These are phyloP conservation scores for Penicillium verhagenii DNA, from an alignment of 495 filamentous ascomycete genomes.

Conservation along the genomic window DNA sequence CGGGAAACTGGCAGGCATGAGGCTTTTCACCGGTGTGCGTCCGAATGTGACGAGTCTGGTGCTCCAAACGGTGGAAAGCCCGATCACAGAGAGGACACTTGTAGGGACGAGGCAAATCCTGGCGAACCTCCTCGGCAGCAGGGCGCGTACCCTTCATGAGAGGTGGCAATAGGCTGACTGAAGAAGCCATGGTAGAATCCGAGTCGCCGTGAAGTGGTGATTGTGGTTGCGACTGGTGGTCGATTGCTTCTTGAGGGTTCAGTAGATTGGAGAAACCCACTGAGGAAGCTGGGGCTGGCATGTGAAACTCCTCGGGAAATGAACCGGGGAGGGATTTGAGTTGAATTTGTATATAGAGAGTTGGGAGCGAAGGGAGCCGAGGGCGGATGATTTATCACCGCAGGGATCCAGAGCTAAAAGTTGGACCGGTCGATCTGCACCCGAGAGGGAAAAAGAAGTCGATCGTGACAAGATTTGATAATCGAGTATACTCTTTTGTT, in stretches of 20 bases:
- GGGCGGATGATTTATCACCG: slow-evolving; percentile 23
- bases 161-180: slow-evolving; percentile 64
- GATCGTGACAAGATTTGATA: slow-evolving; percentile 6
- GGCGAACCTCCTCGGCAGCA: slow-evolving; percentile 54
- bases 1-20: slow-evolving; percentile 89
- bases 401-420: slow-evolving; percentile 29
- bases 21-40: slow-evolving; percentile 99
- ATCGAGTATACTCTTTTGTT: slow-evolving; percentile 7
- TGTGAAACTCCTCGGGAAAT: slow-evolving; percentile 49
- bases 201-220: slow-evolving; percentile 26
- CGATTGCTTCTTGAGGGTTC: slow-evolving; percentile 53
- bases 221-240: slow-evolving; percentile 29
- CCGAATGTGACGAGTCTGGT: slow-evolving; percentile 95
- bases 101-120: slow-evolving; percentile 93
- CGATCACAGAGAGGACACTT: slow-evolving; percentile 98
- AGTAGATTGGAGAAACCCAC: slow-evolving; percentile 79
- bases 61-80: slow-evolving; percentile 97
- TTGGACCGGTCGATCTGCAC: slow-evolving; percentile 33
- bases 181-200: slow-evolving; percentile 63
- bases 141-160: slow-evolving; percentile 66
- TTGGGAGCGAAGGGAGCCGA: slow-evolving; percentile 20
- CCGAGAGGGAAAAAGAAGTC: slow-evolving; percentile 16
- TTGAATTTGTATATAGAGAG: too few species aligned
- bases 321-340: slow-evolving; percentile 20
- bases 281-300: slow-evolving; percentile 70